Percentiles rank a stretch among this genome's conserved stretches.
phyloP scores from a whole-genome alignment of 2,329 filamentous ascomycete genomes.

The Pezicula rhizophila region DNA sequence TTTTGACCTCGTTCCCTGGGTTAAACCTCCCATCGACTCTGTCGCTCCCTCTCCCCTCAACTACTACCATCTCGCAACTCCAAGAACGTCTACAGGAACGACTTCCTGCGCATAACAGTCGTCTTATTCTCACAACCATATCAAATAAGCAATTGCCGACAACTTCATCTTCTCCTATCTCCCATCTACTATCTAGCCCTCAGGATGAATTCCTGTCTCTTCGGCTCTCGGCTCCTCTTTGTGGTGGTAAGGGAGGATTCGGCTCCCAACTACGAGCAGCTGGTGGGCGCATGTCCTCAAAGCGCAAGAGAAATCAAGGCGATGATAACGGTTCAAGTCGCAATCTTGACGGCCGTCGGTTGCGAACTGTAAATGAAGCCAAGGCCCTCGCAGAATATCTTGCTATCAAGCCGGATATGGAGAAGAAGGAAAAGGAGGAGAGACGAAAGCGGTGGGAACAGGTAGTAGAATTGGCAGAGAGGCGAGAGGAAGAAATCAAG shows the following conservation, averaged over 20 bases:
- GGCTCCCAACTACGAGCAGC: conserved; percentile 94
- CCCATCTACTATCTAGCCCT: conserved; percentile 50
- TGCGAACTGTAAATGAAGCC: conserved; percentile 90
- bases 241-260: conserved; percentile 95
- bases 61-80: conserved; percentile 62
- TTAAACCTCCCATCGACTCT: conserved; percentile 78
- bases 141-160: conserved; percentile 64
- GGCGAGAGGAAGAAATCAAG: conserved; percentile 75
- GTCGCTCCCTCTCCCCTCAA: conserved; percentile 63
- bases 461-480: conserved; percentile 78
- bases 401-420: conserved; percentile 95
- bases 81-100: conserved; percentile 55
- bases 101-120: conserved; percentile 49
- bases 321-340: conserved; percentile 87
- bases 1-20: conserved; percentile 79
- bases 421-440: conserved; percentile 84
- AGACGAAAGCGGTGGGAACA: conserved; percentile 80
- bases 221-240: conserved; percentile 70
- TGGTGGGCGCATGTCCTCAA: conserved; percentile 95
- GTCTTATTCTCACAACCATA: conserved; percentile 75
- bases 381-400: conserved; percentile 94
- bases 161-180: conserved; percentile 48
- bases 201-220: conserved; percentile 72
- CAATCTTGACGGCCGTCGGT: conserved; percentile 82
- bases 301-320: conserved; percentile 72